A percentile compares a stretch with the other conserved stretches of the same genome.
Evolutionary conservation across 2,329 filamentous ascomycete genomes (phyloP).

Genomic region (Calycina marina): DNA sequence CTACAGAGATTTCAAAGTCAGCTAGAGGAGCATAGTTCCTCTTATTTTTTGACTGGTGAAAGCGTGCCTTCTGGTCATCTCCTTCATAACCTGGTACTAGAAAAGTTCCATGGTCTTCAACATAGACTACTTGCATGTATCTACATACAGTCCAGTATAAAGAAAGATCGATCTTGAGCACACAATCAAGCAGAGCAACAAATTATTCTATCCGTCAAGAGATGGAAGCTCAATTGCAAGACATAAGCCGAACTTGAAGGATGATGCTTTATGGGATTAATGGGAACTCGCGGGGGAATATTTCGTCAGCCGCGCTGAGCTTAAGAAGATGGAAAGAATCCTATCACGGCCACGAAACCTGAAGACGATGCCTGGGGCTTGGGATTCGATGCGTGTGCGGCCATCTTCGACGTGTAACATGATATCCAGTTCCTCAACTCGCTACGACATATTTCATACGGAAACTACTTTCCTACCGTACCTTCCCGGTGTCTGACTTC

Average conservation of each 20-base stretch:
- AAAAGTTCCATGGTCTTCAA: neutral
- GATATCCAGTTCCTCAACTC: neutral
- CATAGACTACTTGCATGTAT: neutral
- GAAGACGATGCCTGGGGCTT: neutral
- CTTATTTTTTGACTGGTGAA: neutral
- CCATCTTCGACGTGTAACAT: neutral
- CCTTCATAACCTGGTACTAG: neutral
- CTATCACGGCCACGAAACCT: neutral
- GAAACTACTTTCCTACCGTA: too few relatives aligned
- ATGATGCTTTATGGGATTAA: neutral
- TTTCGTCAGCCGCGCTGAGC: neutral
- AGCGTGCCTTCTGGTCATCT: too few relatives aligned
- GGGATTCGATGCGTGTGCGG: neutral
- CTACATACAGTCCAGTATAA: neutral
- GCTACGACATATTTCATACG: neutral
- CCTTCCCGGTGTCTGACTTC: too few relatives aligned
- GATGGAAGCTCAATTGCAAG: neutral
- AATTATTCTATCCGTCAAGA: neutral
- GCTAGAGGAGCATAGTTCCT: neutral
- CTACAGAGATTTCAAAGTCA: neutral
- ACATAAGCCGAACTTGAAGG: neutral
- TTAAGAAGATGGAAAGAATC: neutral
- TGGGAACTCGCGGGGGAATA: neutral
- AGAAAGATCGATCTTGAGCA: neutral
- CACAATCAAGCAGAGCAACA: neutral